phyloP scores from a whole-genome alignment of 2,329 filamentous ascomycete genomes.

The Colletotrichum falcatum region DNA sequence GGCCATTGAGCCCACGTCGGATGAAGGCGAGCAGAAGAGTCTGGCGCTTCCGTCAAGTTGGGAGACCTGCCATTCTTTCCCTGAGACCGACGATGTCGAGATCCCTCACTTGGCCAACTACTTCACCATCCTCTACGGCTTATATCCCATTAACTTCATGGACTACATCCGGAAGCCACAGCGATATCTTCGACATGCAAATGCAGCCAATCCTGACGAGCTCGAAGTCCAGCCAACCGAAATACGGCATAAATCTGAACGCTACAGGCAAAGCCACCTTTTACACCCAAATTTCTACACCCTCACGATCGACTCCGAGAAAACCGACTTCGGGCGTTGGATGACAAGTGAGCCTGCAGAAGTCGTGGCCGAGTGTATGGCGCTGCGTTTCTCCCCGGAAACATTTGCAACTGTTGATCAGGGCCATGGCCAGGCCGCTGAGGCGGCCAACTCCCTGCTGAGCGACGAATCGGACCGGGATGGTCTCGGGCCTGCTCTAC shows the following conservation, averaged over 20 bases:
- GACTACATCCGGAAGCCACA: conserved; percentile 87
- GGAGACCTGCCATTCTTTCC: conserved; percentile 72
- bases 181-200: conserved; percentile 79
- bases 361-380: conserved; percentile 83
- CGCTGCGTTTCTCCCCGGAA: conserved; percentile 62
- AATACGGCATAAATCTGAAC: conserved; percentile 80
- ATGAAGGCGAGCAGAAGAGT: conserved; percentile 52
- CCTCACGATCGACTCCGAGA: conserved; percentile 82
- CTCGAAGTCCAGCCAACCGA: conserved; percentile 83
- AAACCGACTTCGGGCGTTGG: conserved; percentile 81
- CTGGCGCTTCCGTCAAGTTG: conserved; percentile 60
- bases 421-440: conserved; percentile 40
- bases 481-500: conserved; percentile 53
- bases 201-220: conserved; percentile 77
- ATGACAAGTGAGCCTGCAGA: conserved; percentile 83
- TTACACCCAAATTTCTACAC: conserved; percentile 89
- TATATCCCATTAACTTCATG: conserved; percentile 89
- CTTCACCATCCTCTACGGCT: conserved; percentile 84
- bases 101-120: conserved; percentile 79
- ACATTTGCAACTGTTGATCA: conserved; percentile 40
- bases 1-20: conserved; percentile 52
- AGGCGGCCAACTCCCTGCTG: conserved; percentile 40
- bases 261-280: conserved; percentile 78
- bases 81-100: conserved; percentile 70
- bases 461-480: conserved; percentile 50